Conservation (phyloP, 768 basidiomycete genomes). For the Auriscalpium vulgare region DNA sequence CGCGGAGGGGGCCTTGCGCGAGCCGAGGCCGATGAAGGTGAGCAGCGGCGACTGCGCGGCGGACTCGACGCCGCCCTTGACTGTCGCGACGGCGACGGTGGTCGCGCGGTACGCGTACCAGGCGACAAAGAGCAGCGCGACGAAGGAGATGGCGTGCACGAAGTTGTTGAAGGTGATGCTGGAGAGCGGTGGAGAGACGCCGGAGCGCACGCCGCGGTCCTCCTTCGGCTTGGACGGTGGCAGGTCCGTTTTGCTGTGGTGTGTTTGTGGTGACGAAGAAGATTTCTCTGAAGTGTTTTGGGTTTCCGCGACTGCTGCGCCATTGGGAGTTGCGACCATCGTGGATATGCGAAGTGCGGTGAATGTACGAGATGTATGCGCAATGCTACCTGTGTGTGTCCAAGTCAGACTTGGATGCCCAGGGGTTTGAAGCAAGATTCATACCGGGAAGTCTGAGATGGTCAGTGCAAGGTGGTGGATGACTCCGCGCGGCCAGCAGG, state of each 20-base stretch:
- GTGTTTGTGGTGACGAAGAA: too few relatives aligned
- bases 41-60: background rate
- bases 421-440: too few relatives aligned
- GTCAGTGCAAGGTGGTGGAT: too few relatives aligned
- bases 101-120: conserved; percentile 8
- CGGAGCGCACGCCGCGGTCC: background rate
- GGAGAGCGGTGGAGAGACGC: conserved; percentile 3
- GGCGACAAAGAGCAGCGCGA: background rate
- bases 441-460: too few relatives aligned
- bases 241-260: conserved; percentile 1
- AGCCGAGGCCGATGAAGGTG: background rate
- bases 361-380: too few relatives aligned
- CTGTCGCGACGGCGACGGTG: background rate
- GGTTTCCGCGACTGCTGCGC: too few relatives aligned
- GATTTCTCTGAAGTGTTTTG: too few relatives aligned
- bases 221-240: conserved; percentile 1
- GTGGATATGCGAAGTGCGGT: too few relatives aligned
- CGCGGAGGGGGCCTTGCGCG: background rate
- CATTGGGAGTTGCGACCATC: too few relatives aligned
- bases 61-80: background rate
- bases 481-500: too few relatives aligned
- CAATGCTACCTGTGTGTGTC: too few relatives aligned
- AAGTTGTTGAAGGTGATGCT: conserved; percentile 1
- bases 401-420: too few relatives aligned
- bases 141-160: conserved; percentile 2